Evolutionary conservation across 2,329 filamentous ascomycete genomes (phyloP).

Genomic region (Alternaria dauci): DNA sequence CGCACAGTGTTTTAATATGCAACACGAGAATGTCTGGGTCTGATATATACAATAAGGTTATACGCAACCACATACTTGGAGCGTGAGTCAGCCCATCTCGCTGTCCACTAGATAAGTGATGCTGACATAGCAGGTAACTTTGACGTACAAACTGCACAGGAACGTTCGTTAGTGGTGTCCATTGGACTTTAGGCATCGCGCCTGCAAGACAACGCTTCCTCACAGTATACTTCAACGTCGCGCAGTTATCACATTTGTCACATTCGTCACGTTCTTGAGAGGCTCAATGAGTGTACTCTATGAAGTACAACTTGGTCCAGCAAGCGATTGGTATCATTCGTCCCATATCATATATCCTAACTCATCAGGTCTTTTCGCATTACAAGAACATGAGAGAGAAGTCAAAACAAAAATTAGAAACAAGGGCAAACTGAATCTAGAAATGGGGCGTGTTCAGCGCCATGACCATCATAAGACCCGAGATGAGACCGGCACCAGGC

Average conservation of each 20-base stretch:
- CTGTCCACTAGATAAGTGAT: too few relatives aligned
- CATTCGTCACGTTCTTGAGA: not conserved
- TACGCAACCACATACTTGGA: not conserved
- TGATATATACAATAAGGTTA: too few relatives aligned
- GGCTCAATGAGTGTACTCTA: not conserved
- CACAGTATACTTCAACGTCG: not conserved
- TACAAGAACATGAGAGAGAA: not conserved
- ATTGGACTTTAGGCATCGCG: too few relatives aligned
- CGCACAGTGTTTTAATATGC: not conserved
- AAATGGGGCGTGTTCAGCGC: conserved; percentile 55
- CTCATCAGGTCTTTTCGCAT: not conserved
- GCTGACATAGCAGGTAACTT: too few relatives aligned
- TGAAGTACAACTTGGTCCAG: not conserved
- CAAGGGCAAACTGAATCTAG: conserved; percentile 9
- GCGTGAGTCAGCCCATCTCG: too few relatives aligned
- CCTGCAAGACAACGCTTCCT: not conserved
- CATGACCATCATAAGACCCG: conserved; percentile 53
- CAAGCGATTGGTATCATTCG: conserved; percentile 12
- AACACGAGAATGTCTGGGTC: not conserved
- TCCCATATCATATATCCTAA: not conserved
- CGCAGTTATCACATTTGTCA: not conserved
- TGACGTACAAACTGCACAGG: too few relatives aligned
- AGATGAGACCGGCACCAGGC: conserved; percentile 52
- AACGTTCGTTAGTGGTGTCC: too few relatives aligned
- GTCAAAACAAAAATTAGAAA: not conserved